phyloP scores from a whole-genome alignment of 805 yeast species.

The Starmerella bacillaris region DNA sequence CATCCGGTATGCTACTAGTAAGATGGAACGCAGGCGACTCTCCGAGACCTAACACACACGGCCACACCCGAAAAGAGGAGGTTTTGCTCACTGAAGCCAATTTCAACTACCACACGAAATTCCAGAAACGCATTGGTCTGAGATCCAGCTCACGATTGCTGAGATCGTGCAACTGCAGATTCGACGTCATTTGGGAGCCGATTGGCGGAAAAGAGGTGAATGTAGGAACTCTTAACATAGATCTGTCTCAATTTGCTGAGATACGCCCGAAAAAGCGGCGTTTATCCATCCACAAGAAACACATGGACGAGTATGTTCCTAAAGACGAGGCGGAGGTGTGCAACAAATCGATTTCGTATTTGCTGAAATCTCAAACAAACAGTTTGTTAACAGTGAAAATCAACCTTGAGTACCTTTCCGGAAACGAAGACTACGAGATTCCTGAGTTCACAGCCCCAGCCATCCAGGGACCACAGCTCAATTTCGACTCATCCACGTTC shows the following conservation, averaged over 20 bases:
- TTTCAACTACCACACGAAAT: conserved; percentile 30
- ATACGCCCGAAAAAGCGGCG: conserved; percentile 2
- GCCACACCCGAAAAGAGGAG: conserved; percentile 28
- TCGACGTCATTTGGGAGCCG: conserved; percentile 32
- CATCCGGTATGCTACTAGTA: conserved; percentile 48
- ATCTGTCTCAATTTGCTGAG: conserved; percentile 49
- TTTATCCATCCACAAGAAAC: not conserved
- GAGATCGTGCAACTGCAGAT: conserved; percentile 23
- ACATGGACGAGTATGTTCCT: not conserved
- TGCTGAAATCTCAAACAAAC: conserved; percentile 66
- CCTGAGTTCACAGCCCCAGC: conserved; percentile 30
- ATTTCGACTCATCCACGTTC: conserved; percentile 11
- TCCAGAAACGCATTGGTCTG: conserved; percentile 28
- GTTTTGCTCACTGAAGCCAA: conserved; percentile 36
- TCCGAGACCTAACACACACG: conserved; percentile 27
- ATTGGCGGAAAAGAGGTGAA: conserved; percentile 27
- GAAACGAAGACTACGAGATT: conserved; percentile 27
- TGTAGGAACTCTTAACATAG: conserved; percentile 50
- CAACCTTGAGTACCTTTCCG: conserved; percentile 30
- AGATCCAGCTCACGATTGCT: conserved; percentile 24
- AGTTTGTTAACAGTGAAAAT: conserved; percentile 34
- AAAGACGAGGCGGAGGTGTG: not conserved
- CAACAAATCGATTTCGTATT: conserved; percentile 27
- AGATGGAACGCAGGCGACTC: conserved; percentile 45
- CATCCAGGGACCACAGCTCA: conserved; percentile 23